Percentiles rank a stretch among this genome's conserved stretches.
phyloP scores from a whole-genome alignment of 2,329 filamentous ascomycete genomes.

The Ophiocordyceps camponoti-rufipedis region DNA sequence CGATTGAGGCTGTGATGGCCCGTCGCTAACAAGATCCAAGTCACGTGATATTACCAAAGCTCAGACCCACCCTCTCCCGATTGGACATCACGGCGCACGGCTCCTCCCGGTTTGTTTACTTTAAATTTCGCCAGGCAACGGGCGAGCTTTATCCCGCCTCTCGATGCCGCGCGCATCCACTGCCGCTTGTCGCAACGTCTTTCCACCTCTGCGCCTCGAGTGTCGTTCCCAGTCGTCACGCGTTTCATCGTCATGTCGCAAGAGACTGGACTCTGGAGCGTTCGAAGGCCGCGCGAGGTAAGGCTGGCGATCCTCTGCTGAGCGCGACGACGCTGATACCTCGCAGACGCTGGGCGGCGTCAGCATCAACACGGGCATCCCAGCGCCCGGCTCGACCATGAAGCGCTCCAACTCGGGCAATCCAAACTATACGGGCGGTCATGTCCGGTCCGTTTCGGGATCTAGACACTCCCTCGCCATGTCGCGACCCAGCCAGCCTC shows the following conservation, averaged over 20 bases:
- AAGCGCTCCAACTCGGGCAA: constrained; percentile 76
- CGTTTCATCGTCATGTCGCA: constrained; percentile 48
- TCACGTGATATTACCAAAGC: not conserved
- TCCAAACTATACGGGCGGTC: constrained; percentile 46
- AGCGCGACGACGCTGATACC: constrained; percentile 8
- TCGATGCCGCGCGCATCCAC: not conserved
- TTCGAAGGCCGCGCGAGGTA: constrained; percentile 83
- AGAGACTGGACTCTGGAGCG: constrained; percentile 75
- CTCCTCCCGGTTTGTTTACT: constrained; percentile 21
- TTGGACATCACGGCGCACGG: constrained; percentile 5
- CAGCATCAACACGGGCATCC: constrained; percentile 68
- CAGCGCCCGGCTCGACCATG: constrained; percentile 81
- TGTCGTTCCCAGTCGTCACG: no score
- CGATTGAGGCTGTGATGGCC: no score
- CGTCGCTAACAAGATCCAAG: no score
- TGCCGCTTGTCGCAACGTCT: not conserved
- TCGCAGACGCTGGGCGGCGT: constrained; percentile 68
- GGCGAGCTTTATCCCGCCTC: constrained; percentile 2
- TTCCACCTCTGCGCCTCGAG: not conserved
- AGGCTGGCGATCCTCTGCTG: constrained; percentile 8
- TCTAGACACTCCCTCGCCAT: constrained; percentile 75
- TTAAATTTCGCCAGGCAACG: constrained; percentile 18
- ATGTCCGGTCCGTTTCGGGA: constrained; percentile 67
- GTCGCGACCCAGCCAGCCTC: constrained; percentile 65
- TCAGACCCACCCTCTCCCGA: no score